Evolutionary conservation across 2,329 filamentous ascomycete genomes (phyloP), one percentile per base, ranked within the genome.

Genomic region (Fusarium sp.): DNA sequence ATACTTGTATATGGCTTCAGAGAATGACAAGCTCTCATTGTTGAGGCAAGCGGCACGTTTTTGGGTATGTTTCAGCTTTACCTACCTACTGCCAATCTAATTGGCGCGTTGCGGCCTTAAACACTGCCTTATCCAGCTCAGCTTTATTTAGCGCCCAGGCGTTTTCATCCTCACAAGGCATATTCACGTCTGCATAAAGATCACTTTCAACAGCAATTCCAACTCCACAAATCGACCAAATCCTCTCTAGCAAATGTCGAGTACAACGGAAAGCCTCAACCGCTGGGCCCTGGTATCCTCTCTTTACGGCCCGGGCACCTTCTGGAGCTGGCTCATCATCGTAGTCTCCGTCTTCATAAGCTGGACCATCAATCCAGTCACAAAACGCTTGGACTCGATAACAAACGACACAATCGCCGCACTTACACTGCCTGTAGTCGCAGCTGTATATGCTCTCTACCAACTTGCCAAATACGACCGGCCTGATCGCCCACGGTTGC

Each of bases 301-400:
- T 1, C n/a, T 57, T 20, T 57, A 57, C 30, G 54, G 54, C 18
- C 54, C 54, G 7, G 54, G 54, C 10, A 47, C 54, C 6, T 57
- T 57, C 30, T 57, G 36, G 26, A 57, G 54, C 39, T 57, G 54
- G 39, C n/a, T 57, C 18, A 26, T 24, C 13, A 57, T 57, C 14
- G 30, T 47, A 14, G 39, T 30, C 16, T 57, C 54, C 1, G 54
- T 57, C 10, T 26, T 33, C n/a, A 57, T 14, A 22, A 57, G 54
- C 30, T 57, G 54, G 54, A 28, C 30, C n/a, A 10, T 57, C 9
- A 57, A 57, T 20, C 30, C 54, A 16, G 24, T 4, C 4, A 33
- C 38, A 4, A 24, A 26, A 16, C 18, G 18, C 15, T 14, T 31
- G 24, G 39, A 47, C 14, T 28, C 39, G 0, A 35, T 57, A 4